A percentile compares a stretch with the other conserved stretches of the same genome.
phyloP scores from a whole-genome alignment of 1,139 yeast genomes.

The Sugiyamaella neomexicana region DNA sequence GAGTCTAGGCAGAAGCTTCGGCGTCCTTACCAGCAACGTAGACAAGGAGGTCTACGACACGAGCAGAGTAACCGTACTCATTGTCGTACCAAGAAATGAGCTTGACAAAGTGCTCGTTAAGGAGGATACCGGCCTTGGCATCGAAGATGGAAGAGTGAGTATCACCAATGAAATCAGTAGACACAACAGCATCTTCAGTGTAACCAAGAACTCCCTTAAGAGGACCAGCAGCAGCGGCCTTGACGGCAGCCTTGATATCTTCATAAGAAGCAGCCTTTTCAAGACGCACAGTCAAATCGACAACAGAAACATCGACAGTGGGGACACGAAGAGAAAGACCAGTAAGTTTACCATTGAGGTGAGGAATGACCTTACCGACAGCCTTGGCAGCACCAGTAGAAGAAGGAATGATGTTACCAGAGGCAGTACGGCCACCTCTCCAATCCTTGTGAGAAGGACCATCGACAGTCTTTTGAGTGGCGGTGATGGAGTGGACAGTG shows the following conservation, averaged over 20 bases:
- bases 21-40: slow-evolving; percentile 58
- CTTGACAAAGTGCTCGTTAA: slow-evolving; percentile 81
- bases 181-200: slow-evolving; percentile 86
- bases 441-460: slow-evolving; percentile 94
- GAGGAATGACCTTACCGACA: slow-evolving; percentile 87
- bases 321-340: slow-evolving; percentile 90
- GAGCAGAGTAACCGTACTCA: slow-evolving; percentile 90
- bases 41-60: slow-evolving; percentile 82
- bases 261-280: slow-evolving; percentile 70
- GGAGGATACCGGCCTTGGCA: slow-evolving; percentile 80
- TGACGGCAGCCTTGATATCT: slow-evolving; percentile 70
- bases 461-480: slow-evolving; percentile 88
- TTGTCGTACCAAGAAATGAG: slow-evolving; percentile 88
- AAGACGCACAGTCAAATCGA: slow-evolving; percentile 69
- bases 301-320: slow-evolving; percentile 82
- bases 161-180: slow-evolving; percentile 80
- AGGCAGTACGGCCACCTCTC: slow-evolving; percentile 94
- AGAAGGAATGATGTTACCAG: slow-evolving; percentile 86
- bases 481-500: slow-evolving; percentile 88
- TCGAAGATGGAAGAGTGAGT: slow-evolving; percentile 79
- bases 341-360: slow-evolving; percentile 83
- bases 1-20: slow-evolving; percentile 11
- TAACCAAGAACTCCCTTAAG: slow-evolving; percentile 77
- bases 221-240: slow-evolving; percentile 61
- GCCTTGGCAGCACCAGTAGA: slow-evolving; percentile 95